Base-by-base conservation (phyloP, 495 filamentous ascomycete species). In the Pseudomonodictys pantanalensis region DNA sequence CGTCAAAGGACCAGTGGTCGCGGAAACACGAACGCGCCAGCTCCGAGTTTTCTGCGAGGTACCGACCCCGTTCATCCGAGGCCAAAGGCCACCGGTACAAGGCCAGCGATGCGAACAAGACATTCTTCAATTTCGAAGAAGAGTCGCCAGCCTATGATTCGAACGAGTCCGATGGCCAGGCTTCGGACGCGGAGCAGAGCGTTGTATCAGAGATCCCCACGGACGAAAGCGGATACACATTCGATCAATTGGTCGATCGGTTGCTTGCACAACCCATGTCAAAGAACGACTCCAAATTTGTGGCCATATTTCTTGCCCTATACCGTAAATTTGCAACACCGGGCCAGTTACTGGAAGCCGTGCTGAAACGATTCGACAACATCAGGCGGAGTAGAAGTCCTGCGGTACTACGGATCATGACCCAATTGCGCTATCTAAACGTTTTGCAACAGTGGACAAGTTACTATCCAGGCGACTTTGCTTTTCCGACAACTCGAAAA, bases 301-400 rank as follows among this genome's bases (percentile, higher is more conserved):
- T 79, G 17, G 81, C 86, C 25, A 86, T 92, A 8, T 97, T 97
- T 67, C 76, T 97, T 18, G 95, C 91, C 57, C 79, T 97, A n/a
- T 97, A 96, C 69, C 87, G 93, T 50, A 95, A 92, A 73, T 97
- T 98, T 58, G 88, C 91, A 3, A 80, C 92, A 3, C 93, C 93
- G 0, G 77, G 78, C 12, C 79, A 86, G 35, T 79, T 98, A 2
- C 79, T 97, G 33, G 79, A 80, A 33, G 82, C 86, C 15, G 84
- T 97, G 59, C 74, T 91, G 24, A 74, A 76, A 53, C 86, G 89
- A 8, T 88, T 96, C 61, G 86, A 92, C 18, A 68, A 65, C 7
- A 35, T 73, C 25, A 84, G 80, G 50, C 78, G 78, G 6, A 77
- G 81, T 42, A 78, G 83, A 50, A 78, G 75, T 49, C 70, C 69